Base-by-base conservation (phyloP, 345 rosid species). In the Salix dunnii region DNA sequence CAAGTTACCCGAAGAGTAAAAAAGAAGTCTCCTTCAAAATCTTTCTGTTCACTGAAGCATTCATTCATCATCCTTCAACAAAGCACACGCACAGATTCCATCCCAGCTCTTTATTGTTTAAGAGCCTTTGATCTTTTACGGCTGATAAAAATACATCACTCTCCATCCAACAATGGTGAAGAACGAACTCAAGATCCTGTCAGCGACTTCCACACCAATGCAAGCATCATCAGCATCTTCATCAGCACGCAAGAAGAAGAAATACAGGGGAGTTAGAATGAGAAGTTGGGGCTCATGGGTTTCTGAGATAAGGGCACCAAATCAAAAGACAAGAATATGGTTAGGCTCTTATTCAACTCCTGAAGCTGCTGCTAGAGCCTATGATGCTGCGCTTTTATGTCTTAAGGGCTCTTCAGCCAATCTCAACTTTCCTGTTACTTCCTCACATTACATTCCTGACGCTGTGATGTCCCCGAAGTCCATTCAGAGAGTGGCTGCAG, bases 271-370 rank as follows among this genome's bases (percentile, higher is more conserved):
- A 63, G 99, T 96, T 55, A 86, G 99, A 76, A 96, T 94, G 99
- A 92, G 99, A 80, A 96, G 94, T 25, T 96, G 99, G 99, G 99
- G 99, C 0, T 96, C 99, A 1, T 96, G 97, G 97, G 99, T 96
- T 0, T 89, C 99, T 12, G 99, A 96, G 80, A 96, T 96, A 53
- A 89, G 99, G 72, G 97, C 99, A 65, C 99, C 99, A 28, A 93
- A 93, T 75, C 93, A 93, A 73, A 96, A 96, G 73, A 90, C 99
- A 70, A 88, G 99, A 79, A 93, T 96, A 75, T 96, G 99, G 99
- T 80, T 96, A 76, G 99, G 99, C 31, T 96, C 99, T 76, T 93
- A 96, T 80, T 92, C 98, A 17, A 96, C 97, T 2, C 77, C 97
- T 14, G 99, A 93, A 82, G 98, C 97, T 36, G 99, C 99, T 49